Conservation (phyloP, 371 early-diverging fungal genomes). For the Apophysomyces trapeziformis region DNA sequence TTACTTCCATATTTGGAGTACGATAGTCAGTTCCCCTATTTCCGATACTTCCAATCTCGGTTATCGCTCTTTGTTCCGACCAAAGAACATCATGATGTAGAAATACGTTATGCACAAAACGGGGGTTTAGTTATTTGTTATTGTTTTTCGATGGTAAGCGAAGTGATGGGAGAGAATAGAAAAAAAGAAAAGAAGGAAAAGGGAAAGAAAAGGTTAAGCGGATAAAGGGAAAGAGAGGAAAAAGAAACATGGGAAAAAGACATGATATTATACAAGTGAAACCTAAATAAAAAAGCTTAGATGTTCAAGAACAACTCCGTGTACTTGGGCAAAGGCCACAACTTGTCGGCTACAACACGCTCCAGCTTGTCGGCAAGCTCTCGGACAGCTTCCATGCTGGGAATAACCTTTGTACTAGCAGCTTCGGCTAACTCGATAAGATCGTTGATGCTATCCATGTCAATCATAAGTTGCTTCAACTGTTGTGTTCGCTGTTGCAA, state of each 20-base stretch:
- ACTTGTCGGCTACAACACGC: constrained; percentile 81
- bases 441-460: constrained; percentile 61
- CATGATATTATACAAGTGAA: constrained; percentile 9
- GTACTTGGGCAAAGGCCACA: constrained; percentile 97
- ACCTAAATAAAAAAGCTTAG: constrained; percentile 24
- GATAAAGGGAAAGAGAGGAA: not conserved
- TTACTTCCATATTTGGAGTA: not conserved
- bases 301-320: constrained; percentile 89
- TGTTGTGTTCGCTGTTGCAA: constrained; percentile 62
- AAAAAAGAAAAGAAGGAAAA: not conserved
- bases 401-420: constrained; percentile 65
- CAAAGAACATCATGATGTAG: too few species aligned
- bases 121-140: too few species aligned
- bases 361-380: constrained; percentile 80
- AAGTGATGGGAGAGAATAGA: too few species aligned
- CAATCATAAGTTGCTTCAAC: constrained; percentile 65
- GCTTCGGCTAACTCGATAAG: constrained; percentile 68
- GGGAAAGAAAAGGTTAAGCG: not conserved
- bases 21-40: not conserved
- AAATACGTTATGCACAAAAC: not conserved
- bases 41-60: not conserved
- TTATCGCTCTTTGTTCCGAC: too few species aligned
- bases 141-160: too few species aligned
- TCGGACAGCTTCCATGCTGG: constrained; percentile 78
- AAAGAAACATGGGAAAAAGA: constrained; percentile 2